phyloP scores from a whole-genome alignment of 441 rosid genomes.

The Populus hybrid region DNA sequence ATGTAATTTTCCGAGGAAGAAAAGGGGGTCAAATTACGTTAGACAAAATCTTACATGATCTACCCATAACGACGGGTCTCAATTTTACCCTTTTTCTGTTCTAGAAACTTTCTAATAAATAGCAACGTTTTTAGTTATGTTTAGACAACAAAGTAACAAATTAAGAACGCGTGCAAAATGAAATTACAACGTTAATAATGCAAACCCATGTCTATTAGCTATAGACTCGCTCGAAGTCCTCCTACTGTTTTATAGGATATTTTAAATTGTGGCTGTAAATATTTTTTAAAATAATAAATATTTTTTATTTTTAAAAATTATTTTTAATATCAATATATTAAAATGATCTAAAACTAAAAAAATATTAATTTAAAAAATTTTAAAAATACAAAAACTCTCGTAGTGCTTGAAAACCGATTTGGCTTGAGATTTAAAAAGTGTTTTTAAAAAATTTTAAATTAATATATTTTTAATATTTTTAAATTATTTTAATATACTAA shows the following conservation, averaged over 20 bases:
- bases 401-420: not conserved
- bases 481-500: too few species aligned
- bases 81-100: not conserved
- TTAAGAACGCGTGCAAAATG: not conserved
- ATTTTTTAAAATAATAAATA: not conserved
- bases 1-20: not conserved
- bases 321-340: too few species aligned
- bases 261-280: rapidly evolving
- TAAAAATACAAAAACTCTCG: not conserved
- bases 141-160: not conserved
- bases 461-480: too few species aligned
- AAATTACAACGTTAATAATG: not conserved
- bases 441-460: too few species aligned
- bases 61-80: not conserved
- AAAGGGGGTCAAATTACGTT: not conserved
- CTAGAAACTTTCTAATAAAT: not conserved
- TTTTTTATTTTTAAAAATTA: too few species aligned
- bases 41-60: not conserved
- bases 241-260: too few species aligned
- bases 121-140: not conserved
- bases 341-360: too few species aligned
- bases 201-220: conserved; percentile 9
- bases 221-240: conserved; percentile 17
- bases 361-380: too few species aligned
- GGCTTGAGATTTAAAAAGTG: not conserved